A percentile compares a stretch with the other conserved stretches of the same genome.
Conservation (phyloP, 306 rosid species). For the Neltuma alba region DNA sequence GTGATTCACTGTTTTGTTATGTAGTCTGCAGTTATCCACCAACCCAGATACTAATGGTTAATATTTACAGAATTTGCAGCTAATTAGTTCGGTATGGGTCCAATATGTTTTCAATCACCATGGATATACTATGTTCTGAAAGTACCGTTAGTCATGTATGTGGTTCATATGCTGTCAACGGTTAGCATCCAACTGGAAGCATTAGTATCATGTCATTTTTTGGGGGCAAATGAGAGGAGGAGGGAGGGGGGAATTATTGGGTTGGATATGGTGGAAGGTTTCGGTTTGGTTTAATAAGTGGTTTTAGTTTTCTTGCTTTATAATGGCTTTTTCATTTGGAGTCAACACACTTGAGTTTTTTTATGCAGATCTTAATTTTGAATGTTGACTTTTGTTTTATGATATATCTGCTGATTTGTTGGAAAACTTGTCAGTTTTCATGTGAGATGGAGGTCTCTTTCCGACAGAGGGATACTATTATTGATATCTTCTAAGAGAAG, state of each 20-base stretch:
- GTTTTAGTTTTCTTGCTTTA: slow-evolving; percentile 5
- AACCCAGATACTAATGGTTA: not conserved
- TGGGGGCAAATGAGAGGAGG: not conserved
- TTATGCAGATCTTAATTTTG: slow-evolving; percentile 52
- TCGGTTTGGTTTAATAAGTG: not conserved
- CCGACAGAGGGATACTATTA: slow-evolving; percentile 78
- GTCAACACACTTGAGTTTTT: slow-evolving; percentile 34
- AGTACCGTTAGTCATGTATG: not conserved
- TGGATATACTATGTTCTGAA: not conserved
- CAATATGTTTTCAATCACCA: not conserved
- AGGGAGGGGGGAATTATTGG: not conserved
- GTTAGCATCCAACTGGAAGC: not conserved
- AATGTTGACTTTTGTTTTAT: slow-evolving; percentile 53
- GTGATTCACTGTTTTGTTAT: not conserved
- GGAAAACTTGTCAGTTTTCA: slow-evolving; percentile 48
- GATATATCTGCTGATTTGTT: slow-evolving; percentile 53
- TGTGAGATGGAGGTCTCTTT: slow-evolving; percentile 31
- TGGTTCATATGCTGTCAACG: not conserved
- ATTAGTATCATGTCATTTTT: not conserved
- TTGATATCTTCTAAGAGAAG: slow-evolving; percentile 92
- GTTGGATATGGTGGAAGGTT: not conserved
- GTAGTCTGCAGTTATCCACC: not conserved
- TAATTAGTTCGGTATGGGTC: not conserved
- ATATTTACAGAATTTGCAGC: not conserved
- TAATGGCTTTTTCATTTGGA: slow-evolving; percentile 26